Evolutionary conservation across 208 protist species (phyloP).

Genomic region (Trypanosoma congolense): DNA sequence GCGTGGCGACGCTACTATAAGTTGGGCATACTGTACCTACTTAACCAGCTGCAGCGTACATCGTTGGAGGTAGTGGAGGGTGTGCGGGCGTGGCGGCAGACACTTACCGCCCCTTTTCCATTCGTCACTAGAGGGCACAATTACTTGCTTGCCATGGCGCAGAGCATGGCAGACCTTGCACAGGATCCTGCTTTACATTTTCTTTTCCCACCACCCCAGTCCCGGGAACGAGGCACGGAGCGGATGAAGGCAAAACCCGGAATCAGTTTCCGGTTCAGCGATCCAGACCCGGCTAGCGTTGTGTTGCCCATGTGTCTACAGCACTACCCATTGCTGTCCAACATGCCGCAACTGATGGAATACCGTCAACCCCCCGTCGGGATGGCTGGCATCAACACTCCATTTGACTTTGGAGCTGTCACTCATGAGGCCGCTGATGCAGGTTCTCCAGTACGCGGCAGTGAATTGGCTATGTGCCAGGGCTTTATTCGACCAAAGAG

Average conservation of each 20-base stretch:
- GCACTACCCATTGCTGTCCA: conserved; percentile 15
- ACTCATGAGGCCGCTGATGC: background rate
- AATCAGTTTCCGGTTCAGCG: background rate
- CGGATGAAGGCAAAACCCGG: background rate
- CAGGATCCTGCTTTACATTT: conserved; percentile 11
- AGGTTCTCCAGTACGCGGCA: background rate
- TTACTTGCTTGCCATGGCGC: conserved; percentile 36
- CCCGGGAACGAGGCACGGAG: background rate
- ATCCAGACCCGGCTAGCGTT: background rate
- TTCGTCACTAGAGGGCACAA: conserved; percentile 38
- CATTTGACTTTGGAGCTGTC: conserved; percentile 1
- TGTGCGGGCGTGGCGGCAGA: conserved; percentile 20
- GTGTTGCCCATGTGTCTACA: conserved; percentile 13
- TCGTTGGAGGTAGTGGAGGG: conserved; percentile 35
- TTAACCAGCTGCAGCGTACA: conserved; percentile 29
- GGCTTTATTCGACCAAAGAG: background rate
- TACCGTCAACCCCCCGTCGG: conserved; percentile 5
- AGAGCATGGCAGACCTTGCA: conserved; percentile 27
- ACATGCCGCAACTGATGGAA: conserved; percentile 12
- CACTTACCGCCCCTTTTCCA: conserved; percentile 22
- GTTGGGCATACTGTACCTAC: conserved; percentile 31
- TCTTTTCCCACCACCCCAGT: conserved; percentile 4
- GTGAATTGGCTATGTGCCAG: background rate
- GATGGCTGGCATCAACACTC: background rate
- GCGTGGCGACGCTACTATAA: conserved; percentile 23